Conservation (phyloP, 306 rosid species). For the Abrus pulchellus region DNA sequence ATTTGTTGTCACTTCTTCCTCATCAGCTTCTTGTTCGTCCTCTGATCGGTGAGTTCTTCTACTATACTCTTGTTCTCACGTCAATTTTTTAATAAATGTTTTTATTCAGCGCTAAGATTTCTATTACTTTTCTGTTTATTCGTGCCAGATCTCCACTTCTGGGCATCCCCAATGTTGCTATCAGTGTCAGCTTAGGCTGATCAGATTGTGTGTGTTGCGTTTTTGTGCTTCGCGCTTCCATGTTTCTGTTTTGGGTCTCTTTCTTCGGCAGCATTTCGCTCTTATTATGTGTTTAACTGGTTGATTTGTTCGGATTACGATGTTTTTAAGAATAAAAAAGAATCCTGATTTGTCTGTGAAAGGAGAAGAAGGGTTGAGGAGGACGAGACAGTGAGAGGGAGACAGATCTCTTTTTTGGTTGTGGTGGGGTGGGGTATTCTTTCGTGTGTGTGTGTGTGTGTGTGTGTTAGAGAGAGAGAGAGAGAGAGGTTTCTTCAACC, state of each 20-base stretch:
- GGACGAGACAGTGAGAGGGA: slow-evolving; percentile 31
- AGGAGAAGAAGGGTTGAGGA: slow-evolving; percentile 15
- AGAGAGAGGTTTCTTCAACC: slow-evolving; percentile 33
- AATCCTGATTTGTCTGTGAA: slow-evolving; percentile 29
- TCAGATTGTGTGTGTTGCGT: slow-evolving; percentile 54
- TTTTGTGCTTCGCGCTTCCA: slow-evolving; percentile 39
- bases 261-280: slow-evolving; percentile 47
- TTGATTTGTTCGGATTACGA: slow-evolving; percentile 40
- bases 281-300: slow-evolving; percentile 36
- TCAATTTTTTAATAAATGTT: background rate
- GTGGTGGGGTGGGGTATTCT: slow-evolving; percentile 26
- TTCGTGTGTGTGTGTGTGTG: background rate
- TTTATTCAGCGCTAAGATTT: slow-evolving; percentile 46
- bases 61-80: slow-evolving; percentile 43
- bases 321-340: slow-evolving; percentile 18
- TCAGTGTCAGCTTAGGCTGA: slow-evolving; percentile 60
- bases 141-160: slow-evolving; percentile 67
- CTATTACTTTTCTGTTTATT: slow-evolving; percentile 55
- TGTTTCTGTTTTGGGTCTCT: slow-evolving; percentile 48
- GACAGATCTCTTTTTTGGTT: slow-evolving; percentile 51
- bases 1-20: slow-evolving; percentile 92
- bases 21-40: slow-evolving; percentile 96
- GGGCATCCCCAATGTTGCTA: slow-evolving; percentile 50
- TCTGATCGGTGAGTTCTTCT: slow-evolving; percentile 98
- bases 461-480: background rate